Conservation (phyloP, 108 stramenopile species). For the Pseudonitzschia delicatissima region DNA sequence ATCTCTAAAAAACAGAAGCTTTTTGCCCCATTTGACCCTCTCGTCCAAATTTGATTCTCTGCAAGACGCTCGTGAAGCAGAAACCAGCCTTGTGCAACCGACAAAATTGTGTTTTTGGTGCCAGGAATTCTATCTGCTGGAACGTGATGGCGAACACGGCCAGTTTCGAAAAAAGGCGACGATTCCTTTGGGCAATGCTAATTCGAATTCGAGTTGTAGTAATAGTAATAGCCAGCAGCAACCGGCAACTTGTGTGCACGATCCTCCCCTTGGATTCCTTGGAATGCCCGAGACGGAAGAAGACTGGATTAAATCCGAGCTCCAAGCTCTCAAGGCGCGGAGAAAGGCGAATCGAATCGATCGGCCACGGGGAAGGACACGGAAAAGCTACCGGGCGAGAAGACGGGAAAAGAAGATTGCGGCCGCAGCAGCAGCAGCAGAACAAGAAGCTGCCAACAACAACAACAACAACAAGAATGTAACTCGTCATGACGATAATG, state of each 20-base stretch:
- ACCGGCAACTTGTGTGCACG: neutral
- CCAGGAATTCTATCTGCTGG: conserved; percentile 45
- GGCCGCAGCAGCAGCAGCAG: neutral
- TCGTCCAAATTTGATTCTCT: conserved; percentile 44
- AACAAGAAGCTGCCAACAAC: no score
- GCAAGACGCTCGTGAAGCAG: conserved; percentile 36
- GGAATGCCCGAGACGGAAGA: neutral
- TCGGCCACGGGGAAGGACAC: neutral
- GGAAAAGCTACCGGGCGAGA: neutral
- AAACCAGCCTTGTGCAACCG: conserved; percentile 23
- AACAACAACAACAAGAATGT: no score
- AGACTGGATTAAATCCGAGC: neutral
- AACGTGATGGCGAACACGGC: conserved; percentile 47
- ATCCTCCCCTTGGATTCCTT: neutral
- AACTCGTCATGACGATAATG: no score
- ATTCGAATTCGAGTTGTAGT: no score
- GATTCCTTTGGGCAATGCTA: neutral
- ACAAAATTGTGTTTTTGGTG: conserved; percentile 23
- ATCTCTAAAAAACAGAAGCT: conserved; percentile 36
- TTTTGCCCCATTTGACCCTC: conserved; percentile 53
- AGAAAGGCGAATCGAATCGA: neutral
- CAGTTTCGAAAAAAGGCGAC: conserved; percentile 44
- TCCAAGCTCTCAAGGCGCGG: neutral
- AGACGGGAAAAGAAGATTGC: neutral
- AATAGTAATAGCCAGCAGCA: neutral